Percentiles rank a stretch among this genome's conserved stretches.
These are phyloP conservation scores for Phytophthora fragariae DNA, from an alignment of 352 stramenopile genomes.

Conservation along the genomic window DNA sequence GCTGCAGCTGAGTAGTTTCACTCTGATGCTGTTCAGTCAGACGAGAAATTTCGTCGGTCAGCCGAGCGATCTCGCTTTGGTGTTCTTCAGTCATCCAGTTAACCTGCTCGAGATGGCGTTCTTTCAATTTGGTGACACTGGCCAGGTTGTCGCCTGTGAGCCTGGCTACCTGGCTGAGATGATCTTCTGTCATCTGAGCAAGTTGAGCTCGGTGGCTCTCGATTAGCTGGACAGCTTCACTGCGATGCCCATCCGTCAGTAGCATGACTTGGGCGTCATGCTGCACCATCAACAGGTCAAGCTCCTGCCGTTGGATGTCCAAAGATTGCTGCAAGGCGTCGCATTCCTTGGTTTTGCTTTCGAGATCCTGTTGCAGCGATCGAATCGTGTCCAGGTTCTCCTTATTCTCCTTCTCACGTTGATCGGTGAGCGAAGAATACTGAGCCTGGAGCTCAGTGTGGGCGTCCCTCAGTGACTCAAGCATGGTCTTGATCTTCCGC, in stretches of 20 bases:
- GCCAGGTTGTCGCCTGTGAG: conserved; percentile 13
- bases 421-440: conserved; percentile 13
- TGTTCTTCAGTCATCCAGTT: conserved; percentile 14
- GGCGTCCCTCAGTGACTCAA: conserved; percentile 14
- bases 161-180: background rate
- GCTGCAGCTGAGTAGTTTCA: conserved; percentile 5
- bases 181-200: conserved; percentile 16
- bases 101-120: conserved; percentile 5
- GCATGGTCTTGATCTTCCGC: conserved; percentile 21
- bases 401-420: conserved; percentile 26
- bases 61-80: conserved; percentile 12
- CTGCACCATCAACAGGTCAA: conserved; percentile 26
- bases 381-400: conserved; percentile 4
- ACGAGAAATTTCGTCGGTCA: conserved; percentile 9
- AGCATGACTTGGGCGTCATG: conserved; percentile 30
- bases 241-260: conserved; percentile 19
- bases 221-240: conserved; percentile 29
- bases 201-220: conserved; percentile 24
- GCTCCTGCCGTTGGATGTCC: conserved; percentile 30
- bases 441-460: conserved; percentile 24
- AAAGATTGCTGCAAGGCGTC: conserved; percentile 24
- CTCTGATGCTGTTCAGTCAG: conserved; percentile 5
- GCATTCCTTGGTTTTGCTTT: conserved; percentile 20
- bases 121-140: conserved; percentile 15
- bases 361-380: conserved; percentile 23